Evolutionary conservation across 2,329 filamentous ascomycete species (phyloP).

Genomic region (Gaeumannomyces tritici): DNA sequence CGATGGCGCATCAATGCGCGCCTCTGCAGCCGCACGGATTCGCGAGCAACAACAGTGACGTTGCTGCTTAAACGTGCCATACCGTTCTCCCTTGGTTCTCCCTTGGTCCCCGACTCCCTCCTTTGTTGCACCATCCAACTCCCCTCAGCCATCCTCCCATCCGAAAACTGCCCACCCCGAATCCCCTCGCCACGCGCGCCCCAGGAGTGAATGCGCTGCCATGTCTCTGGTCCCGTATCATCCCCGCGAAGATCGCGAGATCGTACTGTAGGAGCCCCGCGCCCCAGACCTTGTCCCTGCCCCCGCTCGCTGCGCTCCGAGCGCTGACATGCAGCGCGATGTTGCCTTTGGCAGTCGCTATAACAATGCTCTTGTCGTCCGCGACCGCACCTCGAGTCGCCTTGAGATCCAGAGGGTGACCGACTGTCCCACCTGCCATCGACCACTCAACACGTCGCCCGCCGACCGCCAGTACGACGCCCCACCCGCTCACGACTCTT

Average conservation of each 20-base stretch:
- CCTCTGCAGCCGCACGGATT: neutral
- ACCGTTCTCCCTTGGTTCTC: neutral
- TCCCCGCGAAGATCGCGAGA: constrained; percentile 62
- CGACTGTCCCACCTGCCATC: constrained; percentile 87
- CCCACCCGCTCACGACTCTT: constrained; percentile 45
- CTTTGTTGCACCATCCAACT: neutral
- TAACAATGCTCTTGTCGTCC: constrained; percentile 84
- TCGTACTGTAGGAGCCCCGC: constrained; percentile 60
- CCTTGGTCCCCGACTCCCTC: neutral
- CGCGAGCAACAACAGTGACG: neutral
- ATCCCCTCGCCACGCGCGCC: neutral
- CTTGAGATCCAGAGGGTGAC: constrained; percentile 70
- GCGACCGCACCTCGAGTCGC: constrained; percentile 74
- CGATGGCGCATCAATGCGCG: neutral
- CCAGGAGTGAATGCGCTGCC: neutral
- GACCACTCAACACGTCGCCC: constrained; percentile 48
- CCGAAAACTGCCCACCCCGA: neutral
- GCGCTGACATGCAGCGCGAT: neutral
- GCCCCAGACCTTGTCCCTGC: constrained; percentile 2
- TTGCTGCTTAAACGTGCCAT: neutral
- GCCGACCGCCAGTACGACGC: constrained; percentile 38
- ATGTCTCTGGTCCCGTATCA: constrained; percentile 70
- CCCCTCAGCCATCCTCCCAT: too few species aligned
- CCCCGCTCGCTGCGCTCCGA: neutral
- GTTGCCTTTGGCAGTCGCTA: constrained; percentile 56